Evolutionary conservation across 2,329 filamentous ascomycete species (phyloP), one percentile per base, ranked within the genome.

Genomic region (Didymella keratinophila): DNA sequence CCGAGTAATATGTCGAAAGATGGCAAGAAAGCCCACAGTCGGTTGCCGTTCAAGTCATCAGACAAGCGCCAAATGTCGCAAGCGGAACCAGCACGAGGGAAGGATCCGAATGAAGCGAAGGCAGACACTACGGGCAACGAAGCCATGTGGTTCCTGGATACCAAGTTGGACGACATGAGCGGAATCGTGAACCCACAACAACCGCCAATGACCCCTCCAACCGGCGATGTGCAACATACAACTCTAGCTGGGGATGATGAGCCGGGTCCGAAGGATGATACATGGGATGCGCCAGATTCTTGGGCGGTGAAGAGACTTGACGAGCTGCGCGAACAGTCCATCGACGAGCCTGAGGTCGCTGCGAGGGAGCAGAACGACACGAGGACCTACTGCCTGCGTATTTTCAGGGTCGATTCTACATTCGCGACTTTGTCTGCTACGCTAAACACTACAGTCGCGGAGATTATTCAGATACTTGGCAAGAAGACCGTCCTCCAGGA

Each of bases 401-500:
- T 99, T 36, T 99, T 99, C 81, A 89, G 93, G 60, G 89, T 90
- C 9, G 94, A 99, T 74, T 92, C 90, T 25, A 97, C 95, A 0
- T 99, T 98, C 79, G 92, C 93, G 7, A 97, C 95, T 0, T 84
- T 99, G 48, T 94, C 93, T 28, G 89, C 94, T 76, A 83, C 88
- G 2, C 81, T 98, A 51, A 92, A 93, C 71, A 89, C 94, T 3
- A 93, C 90, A 0, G 94, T 96, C 18, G 84, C 86, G 18, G 94
- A 99, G 58, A 89, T 98, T 43, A 89, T 98, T 64, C 84, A 87
- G n/a, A 91, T 95, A 74, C 86, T 99, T 64, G 90, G 94, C 56
- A 96, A 95, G 80, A 98, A 98, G 80, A 96, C 94, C 2, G 95
- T 95, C 67, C 84, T 97, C 34, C 90, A 93, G 56, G 94, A 97